These are phyloP conservation scores for Fusarium sp. DNA, from an alignment of 2,329 filamentous ascomycete genomes.

Conservation along the genomic window DNA sequence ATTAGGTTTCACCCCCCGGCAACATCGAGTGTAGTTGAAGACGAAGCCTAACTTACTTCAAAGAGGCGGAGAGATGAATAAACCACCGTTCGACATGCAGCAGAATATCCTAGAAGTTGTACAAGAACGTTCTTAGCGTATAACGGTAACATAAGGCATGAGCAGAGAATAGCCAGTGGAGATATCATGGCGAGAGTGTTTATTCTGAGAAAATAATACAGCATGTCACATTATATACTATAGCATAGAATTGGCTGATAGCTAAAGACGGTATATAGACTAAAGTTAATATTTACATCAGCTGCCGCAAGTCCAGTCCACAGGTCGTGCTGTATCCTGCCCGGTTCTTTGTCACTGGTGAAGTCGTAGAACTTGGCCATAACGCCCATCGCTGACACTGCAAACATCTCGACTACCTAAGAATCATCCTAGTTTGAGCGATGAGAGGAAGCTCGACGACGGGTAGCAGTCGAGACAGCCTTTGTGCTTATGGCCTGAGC, in stretches of 20 bases:
- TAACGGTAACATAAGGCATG: fast-evolving
- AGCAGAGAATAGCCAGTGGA: fast-evolving
- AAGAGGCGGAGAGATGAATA: neutral
- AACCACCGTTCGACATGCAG: fast-evolving
- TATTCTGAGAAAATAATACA: fast-evolving
- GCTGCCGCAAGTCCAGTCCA: too few species aligned
- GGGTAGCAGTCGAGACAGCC: neutral
- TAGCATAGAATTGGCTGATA: fast-evolving
- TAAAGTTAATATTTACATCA: too few species aligned
- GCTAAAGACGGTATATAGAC: fast-evolving
- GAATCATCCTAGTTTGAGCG: neutral
- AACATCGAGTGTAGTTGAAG: fast-evolving
- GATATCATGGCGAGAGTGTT: fast-evolving
- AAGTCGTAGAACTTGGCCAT: fast-evolving
- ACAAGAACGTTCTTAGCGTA: fast-evolving
- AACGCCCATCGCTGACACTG: neutral
- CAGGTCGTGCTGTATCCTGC: too few species aligned
- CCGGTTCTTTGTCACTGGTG: fast-evolving
- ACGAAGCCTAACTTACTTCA: neutral
- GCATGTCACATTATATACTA: too few species aligned
- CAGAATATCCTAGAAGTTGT: too few species aligned
- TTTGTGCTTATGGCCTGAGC: neutral
- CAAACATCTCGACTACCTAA: neutral
- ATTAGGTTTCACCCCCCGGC: neutral
- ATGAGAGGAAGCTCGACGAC: neutral